Evolutionary conservation across 352 stramenopile species (phyloP).

Genomic region (Phytophthora boehmeriae): DNA sequence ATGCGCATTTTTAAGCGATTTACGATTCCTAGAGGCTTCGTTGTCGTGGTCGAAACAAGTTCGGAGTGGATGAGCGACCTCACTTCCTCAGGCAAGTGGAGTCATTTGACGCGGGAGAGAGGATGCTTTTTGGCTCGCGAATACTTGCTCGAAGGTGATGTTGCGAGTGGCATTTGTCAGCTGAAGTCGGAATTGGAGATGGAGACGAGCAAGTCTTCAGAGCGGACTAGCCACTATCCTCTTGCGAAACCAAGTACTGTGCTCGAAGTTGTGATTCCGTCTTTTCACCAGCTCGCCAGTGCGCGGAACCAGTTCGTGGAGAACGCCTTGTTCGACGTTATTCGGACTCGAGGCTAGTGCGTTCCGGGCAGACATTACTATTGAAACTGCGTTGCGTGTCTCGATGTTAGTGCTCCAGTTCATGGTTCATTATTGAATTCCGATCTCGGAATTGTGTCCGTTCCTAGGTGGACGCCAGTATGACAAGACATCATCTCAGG

Average conservation of each 20-base stretch:
- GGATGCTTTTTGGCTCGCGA: constrained; percentile 6
- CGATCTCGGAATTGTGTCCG: no score
- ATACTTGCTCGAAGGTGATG: constrained; percentile 1
- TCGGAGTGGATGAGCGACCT: constrained; percentile 3
- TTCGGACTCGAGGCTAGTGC: background rate
- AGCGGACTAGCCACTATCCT: background rate
- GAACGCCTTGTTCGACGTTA: constrained; percentile 11
- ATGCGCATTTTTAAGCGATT: constrained; percentile 10
- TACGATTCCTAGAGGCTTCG: background rate
- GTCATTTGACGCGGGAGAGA: constrained; percentile 6
- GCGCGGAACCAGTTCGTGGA: constrained; percentile 15
- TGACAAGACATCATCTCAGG: no score
- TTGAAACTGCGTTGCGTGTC: no score
- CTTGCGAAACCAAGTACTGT: constrained; percentile 1
- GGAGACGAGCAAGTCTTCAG: background rate
- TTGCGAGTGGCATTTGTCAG: constrained; percentile 6
- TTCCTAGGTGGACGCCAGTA: no score
- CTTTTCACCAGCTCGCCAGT: constrained; percentile 11
- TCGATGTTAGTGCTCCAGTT: no score
- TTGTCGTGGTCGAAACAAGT: constrained; percentile 3
- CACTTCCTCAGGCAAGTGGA: background rate
- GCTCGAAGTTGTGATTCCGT: constrained; percentile 10
- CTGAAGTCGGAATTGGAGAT: constrained; percentile 5
- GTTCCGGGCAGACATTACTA: no score
- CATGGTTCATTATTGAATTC: no score